Evolutionary conservation across 2,329 filamentous ascomycete genomes (phyloP).

Genomic region (Plectosphaerella plurivora): DNA sequence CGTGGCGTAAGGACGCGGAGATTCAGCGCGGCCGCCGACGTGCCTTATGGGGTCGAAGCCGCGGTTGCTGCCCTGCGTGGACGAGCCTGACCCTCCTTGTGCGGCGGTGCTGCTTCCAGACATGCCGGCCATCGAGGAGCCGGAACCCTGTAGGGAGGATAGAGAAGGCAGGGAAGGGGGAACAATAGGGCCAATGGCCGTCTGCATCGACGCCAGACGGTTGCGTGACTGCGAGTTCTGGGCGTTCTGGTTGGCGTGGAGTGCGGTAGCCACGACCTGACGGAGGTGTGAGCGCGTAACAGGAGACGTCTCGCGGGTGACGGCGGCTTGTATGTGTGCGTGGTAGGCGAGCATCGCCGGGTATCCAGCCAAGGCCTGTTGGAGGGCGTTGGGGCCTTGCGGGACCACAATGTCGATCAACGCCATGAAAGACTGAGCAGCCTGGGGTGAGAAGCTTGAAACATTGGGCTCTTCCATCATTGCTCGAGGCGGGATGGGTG

Average conservation of each 20-base stretch:
- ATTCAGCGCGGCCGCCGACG: not conserved
- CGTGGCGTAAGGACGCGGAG: not conserved
- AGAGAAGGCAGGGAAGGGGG: conserved; percentile 5
- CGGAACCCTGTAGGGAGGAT: not conserved
- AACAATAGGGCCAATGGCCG: conserved; percentile 7
- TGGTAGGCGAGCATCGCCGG: conserved; percentile 45
- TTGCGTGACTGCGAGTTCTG: conserved; percentile 37
- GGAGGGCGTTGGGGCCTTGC: conserved; percentile 42
- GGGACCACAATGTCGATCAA: conserved; percentile 51
- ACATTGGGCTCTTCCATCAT: conserved; percentile 20
- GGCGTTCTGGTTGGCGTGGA: conserved; percentile 40
- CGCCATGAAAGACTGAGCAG: conserved; percentile 38
- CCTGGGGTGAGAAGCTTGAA: conserved; percentile 23
- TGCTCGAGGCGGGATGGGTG: conserved; percentile 19
- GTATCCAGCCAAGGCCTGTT: conserved; percentile 39
- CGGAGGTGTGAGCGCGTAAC: conserved; percentile 44
- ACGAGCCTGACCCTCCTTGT: not conserved
- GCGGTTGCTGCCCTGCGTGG: not conserved
- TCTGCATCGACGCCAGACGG: conserved; percentile 18
- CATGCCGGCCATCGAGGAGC: not conserved
- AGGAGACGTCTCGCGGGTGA: conserved; percentile 46
- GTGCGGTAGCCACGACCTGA: conserved; percentile 40
- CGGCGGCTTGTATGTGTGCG: conserved; percentile 42
- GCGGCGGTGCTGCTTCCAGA: not conserved
- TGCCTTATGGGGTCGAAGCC: not conserved